phyloP scores from a whole-genome alignment of 495 filamentous ascomycete genomes.

The Penicillium argentinense region DNA sequence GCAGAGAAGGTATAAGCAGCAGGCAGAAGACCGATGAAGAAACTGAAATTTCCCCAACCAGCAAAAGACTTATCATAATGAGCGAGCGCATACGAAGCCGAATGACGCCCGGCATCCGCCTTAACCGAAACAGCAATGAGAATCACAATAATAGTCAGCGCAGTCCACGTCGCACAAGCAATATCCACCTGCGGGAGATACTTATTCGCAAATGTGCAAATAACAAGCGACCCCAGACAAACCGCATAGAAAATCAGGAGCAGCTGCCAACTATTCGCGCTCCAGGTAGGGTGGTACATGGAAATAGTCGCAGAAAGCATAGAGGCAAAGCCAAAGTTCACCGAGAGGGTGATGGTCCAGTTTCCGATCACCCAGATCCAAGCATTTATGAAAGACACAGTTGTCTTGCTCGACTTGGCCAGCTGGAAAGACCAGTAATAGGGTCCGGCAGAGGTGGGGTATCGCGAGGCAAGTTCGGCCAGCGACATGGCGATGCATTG shows the following conservation, averaged over 20 bases:
- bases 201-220: slow-evolving; percentile 57
- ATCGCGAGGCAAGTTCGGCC: slow-evolving; percentile 48
- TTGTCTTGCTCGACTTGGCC: slow-evolving; percentile 25
- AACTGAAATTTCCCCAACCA: slow-evolving; percentile 48
- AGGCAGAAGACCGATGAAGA: slow-evolving; percentile 54
- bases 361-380: slow-evolving; percentile 70
- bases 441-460: slow-evolving; percentile 50
- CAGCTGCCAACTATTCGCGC: slow-evolving; percentile 55
- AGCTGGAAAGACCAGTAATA: slow-evolving; percentile 54
- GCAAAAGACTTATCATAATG: slow-evolving; percentile 50
- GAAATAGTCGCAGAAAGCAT: slow-evolving; percentile 56
- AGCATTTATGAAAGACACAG: slow-evolving; percentile 64
- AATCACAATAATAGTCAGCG: slow-evolving; percentile 39
- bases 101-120: slow-evolving; percentile 43
- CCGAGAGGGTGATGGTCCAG: slow-evolving; percentile 67
- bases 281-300: slow-evolving; percentile 57
- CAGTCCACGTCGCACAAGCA: slow-evolving; percentile 42
- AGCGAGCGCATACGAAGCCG: slow-evolving; percentile 40
- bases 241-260: slow-evolving; percentile 60
- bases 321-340: slow-evolving; percentile 66
- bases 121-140: slow-evolving; percentile 42
- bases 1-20: slow-evolving; percentile 52
- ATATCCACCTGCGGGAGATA: slow-evolving; percentile 57
- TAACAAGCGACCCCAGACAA: slow-evolving; percentile 51
- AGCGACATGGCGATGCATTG: slow-evolving; percentile 44